Evolutionary conservation across 1,284 basidiomycete genomes (phyloP), one percentile per base, ranked within the genome.

Genomic region (Entoloma clypeatum): DNA sequence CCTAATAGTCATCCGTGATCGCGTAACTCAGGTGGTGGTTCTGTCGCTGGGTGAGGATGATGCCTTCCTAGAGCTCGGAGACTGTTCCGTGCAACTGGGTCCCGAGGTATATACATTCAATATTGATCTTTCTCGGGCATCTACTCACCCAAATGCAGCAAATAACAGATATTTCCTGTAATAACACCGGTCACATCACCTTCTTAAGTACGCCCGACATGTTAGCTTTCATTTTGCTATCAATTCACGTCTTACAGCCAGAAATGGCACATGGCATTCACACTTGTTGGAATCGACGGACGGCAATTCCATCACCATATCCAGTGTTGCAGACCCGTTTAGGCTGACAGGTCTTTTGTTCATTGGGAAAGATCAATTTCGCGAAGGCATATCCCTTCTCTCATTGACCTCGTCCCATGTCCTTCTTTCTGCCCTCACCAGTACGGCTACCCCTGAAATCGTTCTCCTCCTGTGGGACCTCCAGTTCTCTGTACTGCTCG

Each of bases 391-490:
- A 8, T 70, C 77, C 3, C 40, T 77, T 11, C 59, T 79, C 5
- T 70, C 83, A 1, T 59, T 86, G 14, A 71, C 72, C 0, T 77
- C 81, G 4, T 84, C 81, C 0, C 72, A 81, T 40, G 77, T 81
- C 36, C 69, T 87, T 27, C 69, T 87, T 7, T 73, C 75, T 21
- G 69, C 69, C 18, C 50, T 72, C 28, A 62, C 71, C 8, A 54
- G 64, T 5, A 56, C 65, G 6, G 53, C 63, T 0, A 42, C 62
- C 0, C 60, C 68, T 26, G 76, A 81, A 43, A 65, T 88, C 37
- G 69, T 75, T 11, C 57, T 86, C 19, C 72, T 83, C 11, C 54
- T 87, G 27, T 87, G 85, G 83, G 85, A 88, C 52, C 61, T 86
- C 13, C 78, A 79, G 48, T 87, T 81, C 51, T 75, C 75, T 11